These are phyloP conservation scores for Lepidopterella palustris DNA, from an alignment of 495 filamentous ascomycete species.

Conservation along the genomic window DNA sequence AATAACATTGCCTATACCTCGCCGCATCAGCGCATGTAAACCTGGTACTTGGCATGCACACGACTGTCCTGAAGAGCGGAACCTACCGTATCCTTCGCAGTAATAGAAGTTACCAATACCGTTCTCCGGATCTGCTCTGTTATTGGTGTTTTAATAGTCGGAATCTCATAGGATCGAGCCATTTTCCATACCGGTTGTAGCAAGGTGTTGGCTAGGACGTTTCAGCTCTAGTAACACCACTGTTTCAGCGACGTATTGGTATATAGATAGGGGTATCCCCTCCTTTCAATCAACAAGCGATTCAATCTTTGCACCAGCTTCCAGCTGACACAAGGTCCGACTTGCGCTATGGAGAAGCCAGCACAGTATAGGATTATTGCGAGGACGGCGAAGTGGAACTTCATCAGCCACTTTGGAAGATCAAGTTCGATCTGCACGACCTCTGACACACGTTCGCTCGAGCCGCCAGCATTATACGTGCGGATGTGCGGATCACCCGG, in stretches of 20 bases:
- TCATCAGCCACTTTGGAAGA: not conserved
- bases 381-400: not conserved
- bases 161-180: not conserved
- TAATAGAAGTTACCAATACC: not conserved
- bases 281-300: too few species aligned
- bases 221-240: too few species aligned
- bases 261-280: too few species aligned
- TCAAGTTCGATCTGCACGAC: not conserved
- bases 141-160: not conserved
- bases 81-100: not conserved
- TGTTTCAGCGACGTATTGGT: too few species aligned
- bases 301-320: too few species aligned
- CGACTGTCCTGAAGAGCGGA: not conserved
- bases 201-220: too few species aligned
- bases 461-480: constrained; percentile 1
- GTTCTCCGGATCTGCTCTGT: not conserved
- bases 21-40: not conserved
- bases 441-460: constrained; percentile 2
- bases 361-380: not conserved
- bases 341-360: not conserved
- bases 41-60: too few species aligned
- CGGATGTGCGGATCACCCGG: constrained; percentile 4
- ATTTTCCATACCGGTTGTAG: not conserved
- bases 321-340: too few species aligned
- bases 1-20: not conserved